Percentiles rank a stretch among this genome's conserved stretches.
These are phyloP conservation scores for Capillidium heterosporum DNA, from an alignment of 371 early-diverging fungal species.

Conservation along the genomic window DNA sequence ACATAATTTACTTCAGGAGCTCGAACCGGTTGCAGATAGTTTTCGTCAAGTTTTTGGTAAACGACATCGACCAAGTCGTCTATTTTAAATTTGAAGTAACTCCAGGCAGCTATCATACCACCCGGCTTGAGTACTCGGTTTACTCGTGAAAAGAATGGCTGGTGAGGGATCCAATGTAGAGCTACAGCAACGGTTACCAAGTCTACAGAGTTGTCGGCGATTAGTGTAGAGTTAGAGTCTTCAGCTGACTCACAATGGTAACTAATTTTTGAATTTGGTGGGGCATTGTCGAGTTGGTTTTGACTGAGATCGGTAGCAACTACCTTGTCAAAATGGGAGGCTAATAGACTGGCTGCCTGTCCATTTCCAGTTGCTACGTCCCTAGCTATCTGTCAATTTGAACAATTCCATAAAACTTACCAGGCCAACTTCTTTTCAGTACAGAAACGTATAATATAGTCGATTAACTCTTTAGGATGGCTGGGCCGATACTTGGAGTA, in stretches of 20 bases:
- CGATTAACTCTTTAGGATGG: neutral
- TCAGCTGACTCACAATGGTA: neutral
- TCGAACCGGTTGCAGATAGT: neutral
- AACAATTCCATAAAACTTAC: neutral
- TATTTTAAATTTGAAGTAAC: neutral
- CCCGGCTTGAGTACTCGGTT: constrained; percentile 1
- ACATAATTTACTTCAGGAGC: neutral
- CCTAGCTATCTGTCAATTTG: neutral
- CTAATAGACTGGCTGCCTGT: neutral
- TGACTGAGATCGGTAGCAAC: constrained; percentile 1
- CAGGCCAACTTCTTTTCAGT: neutral
- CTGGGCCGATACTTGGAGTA: neutral
- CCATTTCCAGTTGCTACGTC: constrained; percentile 5
- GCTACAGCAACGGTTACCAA: constrained; percentile 3
- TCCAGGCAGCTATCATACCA: constrained; percentile 5
- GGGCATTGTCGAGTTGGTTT: neutral
- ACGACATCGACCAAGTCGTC: neutral
- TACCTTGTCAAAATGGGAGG: neutral
- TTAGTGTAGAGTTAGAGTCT: neutral
- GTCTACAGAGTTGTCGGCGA: neutral
- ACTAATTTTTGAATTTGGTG: neutral
- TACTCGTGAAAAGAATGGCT: neutral
- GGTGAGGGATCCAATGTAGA: constrained; percentile 1
- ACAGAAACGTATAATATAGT: neutral
- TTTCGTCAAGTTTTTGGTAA: neutral